Evolutionary conservation across 257 asterid species (phyloP), one percentile per base, ranked within the genome.

Genomic region (Nicotiana paniculata): DNA sequence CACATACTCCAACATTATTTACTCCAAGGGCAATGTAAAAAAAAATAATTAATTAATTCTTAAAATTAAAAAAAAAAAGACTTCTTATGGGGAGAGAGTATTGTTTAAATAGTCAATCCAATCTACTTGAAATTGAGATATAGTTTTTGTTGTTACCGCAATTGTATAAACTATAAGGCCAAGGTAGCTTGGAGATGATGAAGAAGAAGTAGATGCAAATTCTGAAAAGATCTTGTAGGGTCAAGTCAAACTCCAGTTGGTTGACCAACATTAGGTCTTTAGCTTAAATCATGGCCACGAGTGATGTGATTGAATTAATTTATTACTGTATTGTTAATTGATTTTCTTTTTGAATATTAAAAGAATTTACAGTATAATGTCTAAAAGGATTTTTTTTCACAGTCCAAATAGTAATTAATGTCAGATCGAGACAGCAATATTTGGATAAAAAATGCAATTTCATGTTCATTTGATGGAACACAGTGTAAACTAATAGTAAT

Each of bases 201-300:
- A 61, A 61, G 15, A 9, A 7, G 28, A 58, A 58, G n/a, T 69
- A 3, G 5, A 24, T 11, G 18, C 11, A 39, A 68, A 21, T 11
- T 70, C 53, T 21, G 2, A 35, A 21, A n/a, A 39, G 28, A 39
- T 39, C 57, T 10, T 39, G 5, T 4, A 0, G 35, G 77, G 35
- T 43, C 12, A 70, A 70, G 33, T 69, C 18, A 39, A 69, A 2
- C 43, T 39, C 11, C 16, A 39, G 12, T n/a, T 70, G 78, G 78
- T 70, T 70, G n/a, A 70, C 78, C 59, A 39, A 70, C 39, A 70
- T 70, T 70, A 70, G 37, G 59, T 70, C 3, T 43, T 70, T 70
- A 70, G 58, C 78, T 70, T 70, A 70, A 43, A 70, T 70, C 78
- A 43, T 70, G 77, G 58, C 78, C 21, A 12, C 7, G 10, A 16